Base-by-base conservation (phyloP, 106 monocot species). In the Dioscorea zingiberensis region DNA sequence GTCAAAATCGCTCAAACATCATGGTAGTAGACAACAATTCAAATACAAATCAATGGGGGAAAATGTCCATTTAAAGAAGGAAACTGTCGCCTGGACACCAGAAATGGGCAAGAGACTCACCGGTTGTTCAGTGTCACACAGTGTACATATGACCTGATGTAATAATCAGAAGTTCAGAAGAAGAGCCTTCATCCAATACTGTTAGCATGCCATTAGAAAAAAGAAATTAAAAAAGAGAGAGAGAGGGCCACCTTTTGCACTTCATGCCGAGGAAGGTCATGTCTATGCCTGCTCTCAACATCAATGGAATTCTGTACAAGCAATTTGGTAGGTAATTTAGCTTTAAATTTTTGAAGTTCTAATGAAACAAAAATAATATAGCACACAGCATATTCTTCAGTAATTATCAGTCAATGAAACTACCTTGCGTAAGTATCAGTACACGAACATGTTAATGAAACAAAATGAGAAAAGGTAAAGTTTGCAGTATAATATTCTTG, bases 121-220 rank as follows among this genome's bases (percentile, higher is more conserved):
- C 85, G 77, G 74, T 71, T 85, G 85, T 80, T 85, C 80, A 27
- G 73, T 80, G 51, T 69, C 70, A 64, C 85, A 85, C 24, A 80
- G 44, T 28, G 80, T 80, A 62, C 85, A 85, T 69, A 85, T 71
- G 24, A 85, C 74, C 67, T 81, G 62, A 30, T 38, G 47, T 2
- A 58, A 27, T 47, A 65, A 70, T 44, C 11, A 64, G 10, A 27
- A 54, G 53, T 17, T 7, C 23, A 51, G 23, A 21, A 22, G 1
- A 27, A 26, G 0, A 7, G 22, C 19, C 9, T 14, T 2, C 4
- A 53, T 26, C 1, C 44, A 60, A 64, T 25, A 16, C 21, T 7
- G 9, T 8, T 25, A 55, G 30, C 15, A 0, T 10, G 21, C 21
- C 16, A 47, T 54, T 6, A n/a, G 21, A 1, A 44, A 54, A 49